Conservation (phyloP, 169 alveolate genomes). For the Plasmodium adleri region DNA sequence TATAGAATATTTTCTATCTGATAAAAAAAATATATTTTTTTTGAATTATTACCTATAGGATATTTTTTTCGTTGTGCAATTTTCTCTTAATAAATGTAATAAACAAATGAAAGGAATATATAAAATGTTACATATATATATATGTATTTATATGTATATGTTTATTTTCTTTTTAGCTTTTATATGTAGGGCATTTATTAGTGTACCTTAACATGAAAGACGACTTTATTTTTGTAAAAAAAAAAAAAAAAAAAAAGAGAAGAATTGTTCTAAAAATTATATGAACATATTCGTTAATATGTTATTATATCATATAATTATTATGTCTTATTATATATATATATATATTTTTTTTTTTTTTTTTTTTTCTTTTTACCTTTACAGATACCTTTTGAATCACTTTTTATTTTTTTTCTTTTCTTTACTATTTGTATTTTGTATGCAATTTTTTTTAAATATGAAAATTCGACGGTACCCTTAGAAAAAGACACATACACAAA, state of each 20-base stretch:
- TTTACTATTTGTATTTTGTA: constrained; percentile 20
- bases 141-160: neutral
- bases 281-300: too few species aligned
- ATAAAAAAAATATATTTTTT: neutral
- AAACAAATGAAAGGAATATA: neutral
- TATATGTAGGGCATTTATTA: constrained; percentile 40
- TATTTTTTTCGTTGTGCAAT: constrained; percentile 43
- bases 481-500: neutral
- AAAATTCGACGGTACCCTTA: constrained; percentile 47
- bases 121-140: too few species aligned
- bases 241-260: too few species aligned
- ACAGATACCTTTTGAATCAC: constrained; percentile 30
- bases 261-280: too few species aligned
- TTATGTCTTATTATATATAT: too few species aligned
- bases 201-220: constrained; percentile 25
- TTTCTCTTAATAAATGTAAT: constrained; percentile 28
- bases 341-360: constrained; percentile 2
- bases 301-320: too few species aligned
- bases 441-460: constrained; percentile 25
- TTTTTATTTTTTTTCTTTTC: constrained; percentile 22
- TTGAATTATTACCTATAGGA: constrained; percentile 6
- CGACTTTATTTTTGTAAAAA: constrained; percentile 39
- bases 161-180: constrained; percentile 12
- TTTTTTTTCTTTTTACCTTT: neutral
- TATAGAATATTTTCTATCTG: too few species aligned